Evolutionary conservation across 2,329 filamentous ascomycete species (phyloP).

Genomic region (Grosmannia serpens): DNA sequence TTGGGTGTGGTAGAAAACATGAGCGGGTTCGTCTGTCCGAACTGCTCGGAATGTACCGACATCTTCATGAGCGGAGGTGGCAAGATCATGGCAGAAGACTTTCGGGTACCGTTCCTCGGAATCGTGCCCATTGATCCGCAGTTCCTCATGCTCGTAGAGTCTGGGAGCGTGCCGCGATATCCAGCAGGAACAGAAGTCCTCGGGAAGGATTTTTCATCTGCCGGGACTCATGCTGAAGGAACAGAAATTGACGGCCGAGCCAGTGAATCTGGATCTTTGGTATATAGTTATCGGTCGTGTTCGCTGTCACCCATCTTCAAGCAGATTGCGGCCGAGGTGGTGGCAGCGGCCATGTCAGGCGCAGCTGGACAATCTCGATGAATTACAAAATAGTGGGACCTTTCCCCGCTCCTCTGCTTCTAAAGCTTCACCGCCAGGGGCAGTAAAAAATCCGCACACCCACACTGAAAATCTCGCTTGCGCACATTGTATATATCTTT

Average conservation of each 20-base stretch:
- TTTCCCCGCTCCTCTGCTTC: neutral
- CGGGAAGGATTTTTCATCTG: constrained; percentile 39
- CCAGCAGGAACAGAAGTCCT: constrained; percentile 54
- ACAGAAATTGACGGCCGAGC: constrained; percentile 7
- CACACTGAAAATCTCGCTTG: neutral
- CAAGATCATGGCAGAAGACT: constrained; percentile 77
- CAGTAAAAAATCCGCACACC: neutral
- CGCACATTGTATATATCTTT: neutral
- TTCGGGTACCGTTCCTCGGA: constrained; percentile 72
- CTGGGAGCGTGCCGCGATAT: constrained; percentile 52
- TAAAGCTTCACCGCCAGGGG: neutral
- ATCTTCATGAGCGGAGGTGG: constrained; percentile 89
- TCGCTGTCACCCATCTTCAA: constrained; percentile 59
- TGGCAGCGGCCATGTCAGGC: constrained; percentile 17
- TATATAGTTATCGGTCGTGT: constrained; percentile 62
- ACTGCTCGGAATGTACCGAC: constrained; percentile 78
- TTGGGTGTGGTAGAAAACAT: constrained; percentile 96
- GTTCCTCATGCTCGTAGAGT: constrained; percentile 80
- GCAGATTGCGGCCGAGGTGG: constrained; percentile 45
- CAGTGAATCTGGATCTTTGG: constrained; percentile 29
- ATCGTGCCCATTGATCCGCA: constrained; percentile 86
- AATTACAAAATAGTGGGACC: neutral
- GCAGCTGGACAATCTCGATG: neutral
- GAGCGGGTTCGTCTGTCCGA: constrained; percentile 77
- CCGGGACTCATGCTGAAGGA: neutral